Evolutionary conservation across 192 early-diverging fungal species (phyloP), one percentile per base, ranked within the genome.

Genomic region (Dimargaris cristalligena): DNA sequence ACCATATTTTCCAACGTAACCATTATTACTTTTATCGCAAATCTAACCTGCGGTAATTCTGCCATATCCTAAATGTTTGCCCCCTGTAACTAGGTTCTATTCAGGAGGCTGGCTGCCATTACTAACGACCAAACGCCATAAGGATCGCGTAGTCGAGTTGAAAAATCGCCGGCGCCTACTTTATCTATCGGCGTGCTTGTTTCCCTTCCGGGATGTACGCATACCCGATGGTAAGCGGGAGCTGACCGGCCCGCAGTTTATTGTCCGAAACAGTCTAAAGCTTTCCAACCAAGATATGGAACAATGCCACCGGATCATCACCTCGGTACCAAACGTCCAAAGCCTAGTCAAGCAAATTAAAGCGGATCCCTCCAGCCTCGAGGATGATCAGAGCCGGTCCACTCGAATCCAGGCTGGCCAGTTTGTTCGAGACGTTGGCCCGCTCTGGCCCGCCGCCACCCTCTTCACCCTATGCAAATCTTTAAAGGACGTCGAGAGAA

Each of bases 211-310:
- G 32, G 58, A 65, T 9, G 64, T 77, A 34, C 56, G 61, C 1
- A 66, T 65, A 0, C 52, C 60, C n/a, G 70, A 77, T 45, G 73
- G 73, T 29, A 79, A 72, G 51, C 74, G 73, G 52, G 23, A 25
- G 0, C 58, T 75, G 4, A 63, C 80, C 1, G 74, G 71, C 31
- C 68, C 71, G 1, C 63, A 70, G 4, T 66, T 71, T 34, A 74
- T 84, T 8, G 52, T 83, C 2, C 80, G 80, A 38, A 79, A 85
- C 60, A 67, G 74, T 16, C 51, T 86, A 34, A 89, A 85, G 66
- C 77, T 83, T 63, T 65, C 68, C 26, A 62, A 49, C 35, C 34
- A 50, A 16, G 74, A 75, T 35, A 62, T 62, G 18, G 64, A 68
- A 58, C 22, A 38, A 23, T 25, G 34, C 55, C 55, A 57, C 55